phyloP scores from a whole-genome alignment of 768 basidiomycete species.

The Kwoniella shandongensis region DNA sequence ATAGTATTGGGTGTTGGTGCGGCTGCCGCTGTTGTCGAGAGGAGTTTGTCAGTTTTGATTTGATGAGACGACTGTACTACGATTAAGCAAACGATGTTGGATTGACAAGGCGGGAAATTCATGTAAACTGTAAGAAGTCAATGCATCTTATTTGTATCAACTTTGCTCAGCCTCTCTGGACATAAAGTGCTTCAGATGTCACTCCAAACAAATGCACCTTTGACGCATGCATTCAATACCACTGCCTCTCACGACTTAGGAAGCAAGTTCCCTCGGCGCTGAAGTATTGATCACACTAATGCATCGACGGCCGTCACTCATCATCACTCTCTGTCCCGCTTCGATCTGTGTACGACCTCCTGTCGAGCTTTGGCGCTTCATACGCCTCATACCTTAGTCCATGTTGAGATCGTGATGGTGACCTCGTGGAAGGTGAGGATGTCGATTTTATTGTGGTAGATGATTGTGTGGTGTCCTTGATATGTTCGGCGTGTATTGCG shows the following conservation, averaged over 20 bases:
- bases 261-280: too few relatives aligned
- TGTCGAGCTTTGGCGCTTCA: slow-evolving; percentile 8
- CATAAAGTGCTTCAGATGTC: too few relatives aligned
- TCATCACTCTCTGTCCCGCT: slow-evolving; percentile 2
- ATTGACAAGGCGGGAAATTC: too few relatives aligned
- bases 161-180: too few relatives aligned
- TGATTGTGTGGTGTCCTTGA: not conserved
- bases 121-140: too few relatives aligned
- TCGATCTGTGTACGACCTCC: slow-evolving; percentile 4
- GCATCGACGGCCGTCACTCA: not conserved
- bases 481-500: not conserved
- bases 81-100: too few relatives aligned
- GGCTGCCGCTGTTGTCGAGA: slow-evolving; percentile 18
- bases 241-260: too few relatives aligned
- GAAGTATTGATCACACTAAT: too few relatives aligned
- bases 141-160: too few relatives aligned
- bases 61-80: too few relatives aligned
- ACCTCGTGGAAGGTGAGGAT: not conserved
- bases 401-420: slow-evolving; percentile 3
- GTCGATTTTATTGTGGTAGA: not conserved
- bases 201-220: too few relatives aligned
- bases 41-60: slow-evolving; percentile 1
- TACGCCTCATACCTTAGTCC: slow-evolving; percentile 28
- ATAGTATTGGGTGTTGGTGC: slow-evolving; percentile 20
- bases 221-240: too few relatives aligned